Evolutionary conservation across 306 rosid species (phyloP).

Genomic region (Rubus idaeus): DNA sequence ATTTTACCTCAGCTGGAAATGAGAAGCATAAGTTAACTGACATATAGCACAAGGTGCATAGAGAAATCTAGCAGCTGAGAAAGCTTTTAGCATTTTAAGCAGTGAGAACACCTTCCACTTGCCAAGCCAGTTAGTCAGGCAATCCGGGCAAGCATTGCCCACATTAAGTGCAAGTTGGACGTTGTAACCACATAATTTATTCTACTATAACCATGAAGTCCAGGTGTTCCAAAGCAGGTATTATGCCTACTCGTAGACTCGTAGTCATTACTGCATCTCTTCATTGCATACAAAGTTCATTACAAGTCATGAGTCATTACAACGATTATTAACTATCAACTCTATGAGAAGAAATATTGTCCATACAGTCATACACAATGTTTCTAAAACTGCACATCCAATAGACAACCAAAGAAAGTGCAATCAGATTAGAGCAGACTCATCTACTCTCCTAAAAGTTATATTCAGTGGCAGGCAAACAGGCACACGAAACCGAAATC

Average conservation of each 20-base stretch:
- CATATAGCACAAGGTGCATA: neutral
- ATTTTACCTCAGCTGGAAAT: neutral
- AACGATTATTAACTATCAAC: neutral
- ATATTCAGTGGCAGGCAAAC: neutral
- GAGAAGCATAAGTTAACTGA: neutral
- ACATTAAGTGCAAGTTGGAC: neutral
- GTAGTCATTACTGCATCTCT: neutral
- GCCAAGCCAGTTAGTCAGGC: neutral
- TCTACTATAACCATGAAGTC: neutral
- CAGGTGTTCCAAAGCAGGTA: neutral
- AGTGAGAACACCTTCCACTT: constrained; percentile 1
- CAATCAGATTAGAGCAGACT: neutral
- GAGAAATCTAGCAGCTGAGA: neutral
- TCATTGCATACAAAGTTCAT: neutral
- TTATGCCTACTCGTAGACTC: neutral
- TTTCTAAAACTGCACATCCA: neutral
- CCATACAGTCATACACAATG: neutral
- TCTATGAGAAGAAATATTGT: neutral
- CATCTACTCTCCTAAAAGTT: neutral
- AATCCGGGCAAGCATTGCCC: neutral
- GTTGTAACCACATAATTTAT: neutral
- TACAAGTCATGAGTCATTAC: neutral
- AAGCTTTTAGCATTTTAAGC: neutral
- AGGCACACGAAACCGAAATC: constrained; percentile 15
- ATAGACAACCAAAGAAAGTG: neutral